Percentiles rank a stretch among this genome's conserved stretches.
Evolutionary conservation across 108 stramenopile genomes (phyloP).

Genomic region (Seminavis robusta): DNA sequence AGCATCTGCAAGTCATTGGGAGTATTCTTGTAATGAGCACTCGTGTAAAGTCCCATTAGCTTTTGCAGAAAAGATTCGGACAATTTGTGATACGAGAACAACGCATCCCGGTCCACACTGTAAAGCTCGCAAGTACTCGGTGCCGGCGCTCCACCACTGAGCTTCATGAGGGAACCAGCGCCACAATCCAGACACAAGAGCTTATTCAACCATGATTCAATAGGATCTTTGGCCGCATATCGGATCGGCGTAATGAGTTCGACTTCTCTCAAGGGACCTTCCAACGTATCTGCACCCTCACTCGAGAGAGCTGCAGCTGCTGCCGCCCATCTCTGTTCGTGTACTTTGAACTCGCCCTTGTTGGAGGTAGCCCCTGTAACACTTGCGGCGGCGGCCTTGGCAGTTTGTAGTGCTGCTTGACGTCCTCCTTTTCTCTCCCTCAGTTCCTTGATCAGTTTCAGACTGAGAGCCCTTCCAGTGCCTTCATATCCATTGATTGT

Average conservation of each 20-base stretch:
- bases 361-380: constrained; percentile 66
- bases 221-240: constrained; percentile 88
- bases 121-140: constrained; percentile 95
- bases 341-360: constrained; percentile 90
- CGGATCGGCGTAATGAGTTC: constrained; percentile 94
- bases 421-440: constrained; percentile 69
- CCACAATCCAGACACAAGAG: constrained; percentile 93
- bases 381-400: constrained; percentile 58
- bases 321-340: constrained; percentile 87
- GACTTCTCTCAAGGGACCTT: constrained; percentile 78
- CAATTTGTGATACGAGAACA: constrained; percentile 97
- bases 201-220: constrained; percentile 95
- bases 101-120: constrained; percentile 96
- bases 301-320: constrained; percentile 51
- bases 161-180: constrained; percentile 35
- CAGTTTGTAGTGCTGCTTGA: constrained; percentile 39
- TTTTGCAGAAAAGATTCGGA: constrained; percentile 98
- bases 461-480: constrained; percentile 93
- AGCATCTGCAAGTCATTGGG: constrained; percentile 99
- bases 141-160: constrained; percentile 87
- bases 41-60: constrained; percentile 95
- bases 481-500: constrained; percentile 99
- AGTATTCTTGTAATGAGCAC: constrained; percentile 99
- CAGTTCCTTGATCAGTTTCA: constrained; percentile 97
- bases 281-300: constrained; percentile 14